Conservation (phyloP, 2,329 filamentous ascomycete species). For the Sarocladiaceae sp. region DNA sequence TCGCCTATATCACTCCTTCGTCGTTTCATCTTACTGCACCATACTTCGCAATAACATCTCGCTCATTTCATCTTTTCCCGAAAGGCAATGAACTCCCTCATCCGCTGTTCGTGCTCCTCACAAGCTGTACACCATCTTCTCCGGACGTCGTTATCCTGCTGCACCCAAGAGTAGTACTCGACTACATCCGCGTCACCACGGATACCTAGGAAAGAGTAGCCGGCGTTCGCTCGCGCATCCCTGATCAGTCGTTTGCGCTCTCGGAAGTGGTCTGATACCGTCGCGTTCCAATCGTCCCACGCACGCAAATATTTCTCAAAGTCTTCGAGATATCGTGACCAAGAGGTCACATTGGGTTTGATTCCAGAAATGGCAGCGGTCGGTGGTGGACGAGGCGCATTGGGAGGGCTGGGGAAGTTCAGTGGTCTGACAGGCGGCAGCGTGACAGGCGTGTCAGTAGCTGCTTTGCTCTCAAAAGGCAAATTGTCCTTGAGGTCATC, state of each 20-base stretch:
- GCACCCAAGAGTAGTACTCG: slow-evolving; percentile 56
- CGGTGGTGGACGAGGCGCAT: slow-evolving; percentile 43
- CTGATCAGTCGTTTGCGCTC: slow-evolving; percentile 43
- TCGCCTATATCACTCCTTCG: too few species aligned
- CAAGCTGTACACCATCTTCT: slow-evolving; percentile 57
- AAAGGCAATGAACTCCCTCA: slow-evolving; percentile 53
- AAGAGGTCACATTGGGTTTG: slow-evolving; percentile 38
- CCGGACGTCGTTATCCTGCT: slow-evolving; percentile 61
- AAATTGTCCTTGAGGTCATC: slow-evolving; percentile 52
- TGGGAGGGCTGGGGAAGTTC: slow-evolving; percentile 43
- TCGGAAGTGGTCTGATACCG: slow-evolving; percentile 52
- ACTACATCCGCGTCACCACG: slow-evolving; percentile 42
- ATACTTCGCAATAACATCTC: too few species aligned
- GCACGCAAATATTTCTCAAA: slow-evolving; percentile 51
- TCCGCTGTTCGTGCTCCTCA: slow-evolving; percentile 53
- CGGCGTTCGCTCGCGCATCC: slow-evolving; percentile 34
- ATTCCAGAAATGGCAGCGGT: slow-evolving; percentile 37
- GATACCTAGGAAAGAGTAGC: slow-evolving; percentile 39
- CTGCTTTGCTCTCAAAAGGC: slow-evolving; percentile 51
- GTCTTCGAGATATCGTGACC: slow-evolving; percentile 47
- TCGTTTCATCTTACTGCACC: too few species aligned
- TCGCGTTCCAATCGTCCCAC: slow-evolving; percentile 45
- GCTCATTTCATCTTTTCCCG: slow-evolving; percentile 39
- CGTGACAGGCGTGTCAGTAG: slow-evolving; percentile 34
- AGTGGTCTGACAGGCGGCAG: slow-evolving; percentile 27